Evolutionary conservation across 2,329 filamentous ascomycete species (phyloP).

Genomic region (Ophiocordyceps australis): DNA sequence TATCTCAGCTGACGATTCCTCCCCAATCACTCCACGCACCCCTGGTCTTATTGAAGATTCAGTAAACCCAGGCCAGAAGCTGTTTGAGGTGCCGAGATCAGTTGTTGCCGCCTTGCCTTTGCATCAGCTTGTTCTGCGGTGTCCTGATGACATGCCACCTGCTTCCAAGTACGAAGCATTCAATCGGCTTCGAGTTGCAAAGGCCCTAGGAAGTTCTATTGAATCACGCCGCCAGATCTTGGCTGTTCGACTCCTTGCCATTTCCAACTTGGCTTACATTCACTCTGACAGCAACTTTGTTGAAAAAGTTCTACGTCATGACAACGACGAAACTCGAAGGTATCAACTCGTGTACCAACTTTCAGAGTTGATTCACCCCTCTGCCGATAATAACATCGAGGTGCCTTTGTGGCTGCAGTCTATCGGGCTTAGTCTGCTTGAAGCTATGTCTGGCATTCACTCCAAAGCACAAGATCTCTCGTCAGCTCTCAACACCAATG

Average conservation of each 20-base stretch:
- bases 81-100: constrained; percentile 45
- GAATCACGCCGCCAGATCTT: constrained; percentile 59
- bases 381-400: constrained; percentile 45
- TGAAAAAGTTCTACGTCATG: constrained; percentile 70
- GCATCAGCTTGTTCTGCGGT: constrained; percentile 35
- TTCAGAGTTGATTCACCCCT: constrained; percentile 76
- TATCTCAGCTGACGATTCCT: constrained; percentile 20
- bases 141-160: constrained; percentile 47
- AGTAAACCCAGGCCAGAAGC: constrained; percentile 27
- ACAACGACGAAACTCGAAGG: constrained; percentile 74
- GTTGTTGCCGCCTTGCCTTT: constrained; percentile 32
- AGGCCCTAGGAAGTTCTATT: constrained; percentile 50
- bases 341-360: constrained; percentile 86
- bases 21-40: constrained; percentile 27
- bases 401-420: constrained; percentile 68
- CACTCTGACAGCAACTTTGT: constrained; percentile 69
- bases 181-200: constrained; percentile 66
- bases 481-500: constrained; percentile 81
- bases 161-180: constrained; percentile 70
- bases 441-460: constrained; percentile 69
- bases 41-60: constrained; percentile 17
- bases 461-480: constrained; percentile 65
- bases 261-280: constrained; percentile 84
- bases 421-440: constrained; percentile 62
- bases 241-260: constrained; percentile 64